Conservation (phyloP, 352 stramenopile genomes). For the Pythium graminicola region DNA sequence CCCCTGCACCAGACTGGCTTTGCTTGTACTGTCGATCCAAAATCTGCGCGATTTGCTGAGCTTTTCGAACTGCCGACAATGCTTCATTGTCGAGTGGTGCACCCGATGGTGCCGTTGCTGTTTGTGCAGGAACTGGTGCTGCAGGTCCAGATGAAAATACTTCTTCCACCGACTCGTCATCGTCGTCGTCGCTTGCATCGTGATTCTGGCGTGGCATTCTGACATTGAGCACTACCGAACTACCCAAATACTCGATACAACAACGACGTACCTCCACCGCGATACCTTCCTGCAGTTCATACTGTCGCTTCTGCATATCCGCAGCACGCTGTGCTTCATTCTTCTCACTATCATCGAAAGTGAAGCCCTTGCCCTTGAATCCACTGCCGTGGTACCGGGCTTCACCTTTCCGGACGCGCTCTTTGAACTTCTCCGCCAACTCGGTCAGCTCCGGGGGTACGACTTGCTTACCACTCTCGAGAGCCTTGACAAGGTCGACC, state of each 20-base stretch:
- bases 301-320: slow-evolving; percentile 88
- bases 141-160: neutral
- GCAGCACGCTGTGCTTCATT: slow-evolving; percentile 93
- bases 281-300: slow-evolving; percentile 83
- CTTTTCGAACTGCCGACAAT: slow-evolving; percentile 70
- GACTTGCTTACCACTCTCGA: slow-evolving; percentile 84
- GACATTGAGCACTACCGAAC: neutral
- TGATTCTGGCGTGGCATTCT: slow-evolving; percentile 20
- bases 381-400: slow-evolving; percentile 94
- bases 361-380: slow-evolving; percentile 98
- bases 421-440: slow-evolving; percentile 94
- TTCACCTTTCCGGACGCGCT: slow-evolving; percentile 83
- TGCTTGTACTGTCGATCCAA: slow-evolving; percentile 74
- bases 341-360: slow-evolving; percentile 96
- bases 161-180: slow-evolving; percentile 32
- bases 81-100: slow-evolving; percentile 44
- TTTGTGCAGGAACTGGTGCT: slow-evolving; percentile 3
- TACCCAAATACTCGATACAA: neutral
- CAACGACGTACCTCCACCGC: slow-evolving; percentile 50
- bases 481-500: slow-evolving; percentile 94
- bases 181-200: slow-evolving; percentile 46
- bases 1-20: slow-evolving; percentile 30
- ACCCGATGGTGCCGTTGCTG: slow-evolving; percentile 7
- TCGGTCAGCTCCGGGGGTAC: slow-evolving; percentile 82
- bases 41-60: slow-evolving; percentile 81